Base-by-base conservation (phyloP, 441 rosid species). In the Raphanus hybrid region DNA sequence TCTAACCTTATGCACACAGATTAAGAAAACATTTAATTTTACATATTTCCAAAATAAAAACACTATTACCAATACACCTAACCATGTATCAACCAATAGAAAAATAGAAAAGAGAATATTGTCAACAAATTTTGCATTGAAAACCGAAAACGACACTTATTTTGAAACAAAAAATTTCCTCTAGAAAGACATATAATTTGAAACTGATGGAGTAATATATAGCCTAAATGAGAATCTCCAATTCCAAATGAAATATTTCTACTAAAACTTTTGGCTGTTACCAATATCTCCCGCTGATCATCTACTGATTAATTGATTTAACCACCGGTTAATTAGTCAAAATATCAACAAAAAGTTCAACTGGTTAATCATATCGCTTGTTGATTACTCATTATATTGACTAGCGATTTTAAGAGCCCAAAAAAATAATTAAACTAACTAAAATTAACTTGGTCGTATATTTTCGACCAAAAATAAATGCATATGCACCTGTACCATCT, bases 321-420 rank as follows among this genome's bases (percentile, higher is more conserved):
- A 35, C 6, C 39, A 35, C 34, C 34, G 34, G 34, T 29, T 29
- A 27, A 29, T 27, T 60, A 29, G 18, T 29, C 34, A 8, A 27
- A 12, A 11, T 9, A 29, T 27, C 10, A 60, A 60, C 39, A 60
- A 60, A 26, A 12, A 27, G 64, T 3, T 60, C 20, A 61, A 59
- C 35, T 59, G 15, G 16, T 59, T 59, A 59, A 27, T 29, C 23
- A 32, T 62, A 29, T 29, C 20, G 20, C 43, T 61, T 14, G 1
- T 7, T 34, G 67, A 32, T 32, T 62, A 14, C 45, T 63, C 3
- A 18, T n/a, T 70, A 20, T 70, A 39, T 32, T 4, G 48, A 62
- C 35, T 3, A 20, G 8, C 54, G 7, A 48, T 48, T 43, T 11
- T 12, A 48, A n/a, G 64, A 72, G 54, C 76, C 73, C 66, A 66